Evolutionary conservation across 1,284 basidiomycete species (phyloP), one percentile per base, ranked within the genome.

Genomic region (Sporisorium exsertum): DNA sequence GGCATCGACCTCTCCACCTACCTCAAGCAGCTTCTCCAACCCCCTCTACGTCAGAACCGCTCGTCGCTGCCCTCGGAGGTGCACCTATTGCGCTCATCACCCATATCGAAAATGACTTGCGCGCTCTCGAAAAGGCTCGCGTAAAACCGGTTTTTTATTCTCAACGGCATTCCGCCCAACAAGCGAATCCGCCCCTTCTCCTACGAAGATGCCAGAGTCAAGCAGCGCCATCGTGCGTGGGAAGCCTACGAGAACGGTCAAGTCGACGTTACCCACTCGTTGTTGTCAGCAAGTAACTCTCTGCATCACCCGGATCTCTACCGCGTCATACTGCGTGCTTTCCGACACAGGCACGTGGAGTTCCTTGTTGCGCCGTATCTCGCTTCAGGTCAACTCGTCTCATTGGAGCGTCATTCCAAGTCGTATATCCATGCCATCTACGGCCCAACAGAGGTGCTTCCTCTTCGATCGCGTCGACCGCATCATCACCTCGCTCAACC

Each of bases 111-210:
- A 89, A 91, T 37, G 95, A 99, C 88, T 89, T 99, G 54, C 92
- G 95, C 54, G 88, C 90, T 10, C 91, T 98, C 81, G 95, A 97
- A 89, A 92, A 92, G 87, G 88, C 92, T 50, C 91, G 90, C 75
- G 96, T 99, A 88, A 97, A 97, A 86, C 97, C 96, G 27, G 94
- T 99, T 37, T n/a, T 97, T 99, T 84, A 94, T 99, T 55, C 97
- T 99, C 87, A 91, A 93, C 46, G 96, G 96, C 16, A 69, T 84
- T 20, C 76, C 78, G 24, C 80, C 78, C 24, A 75, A 72, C 50
- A 81, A 80, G 46, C 68, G 68, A n/a, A 49, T 58, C 15, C 72
- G 78, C 3, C 81, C 81, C n/a, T 81, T 83, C 55, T 77, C 67
- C 50, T 79, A 79, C 60, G 82, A 84, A 16, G 84, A 85, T 60